Conservation (phyloP, 2,329 filamentous ascomycete species). For the Xylariaceae sp. region DNA sequence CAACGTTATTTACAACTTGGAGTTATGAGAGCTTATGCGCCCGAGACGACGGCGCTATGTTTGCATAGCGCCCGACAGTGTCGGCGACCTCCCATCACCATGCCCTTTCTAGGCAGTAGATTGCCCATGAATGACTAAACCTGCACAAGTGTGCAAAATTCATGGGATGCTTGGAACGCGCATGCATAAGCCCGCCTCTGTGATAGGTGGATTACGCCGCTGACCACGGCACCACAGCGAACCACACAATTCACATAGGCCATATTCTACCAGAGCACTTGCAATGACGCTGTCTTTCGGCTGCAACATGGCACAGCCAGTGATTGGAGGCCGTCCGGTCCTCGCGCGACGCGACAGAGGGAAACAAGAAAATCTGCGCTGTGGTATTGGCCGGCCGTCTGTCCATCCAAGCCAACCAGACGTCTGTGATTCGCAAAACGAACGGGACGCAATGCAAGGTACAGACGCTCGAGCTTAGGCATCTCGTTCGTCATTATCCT, state of each 20-base stretch:
- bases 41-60: constrained; percentile 25
- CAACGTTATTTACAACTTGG: not conserved
- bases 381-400: constrained; percentile 29
- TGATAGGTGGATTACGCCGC: constrained; percentile 40
- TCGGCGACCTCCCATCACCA: constrained; percentile 16
- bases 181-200: constrained; percentile 33
- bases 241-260: constrained; percentile 41
- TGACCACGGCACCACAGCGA: constrained; percentile 35
- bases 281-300: constrained; percentile 33
- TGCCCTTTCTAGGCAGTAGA: constrained; percentile 15
- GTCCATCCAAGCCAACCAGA: constrained; percentile 32
- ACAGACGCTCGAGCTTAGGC: constrained; percentile 25
- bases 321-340: constrained; percentile 37
- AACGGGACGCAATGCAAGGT: constrained; percentile 36
- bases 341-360: constrained; percentile 33
- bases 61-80: constrained; percentile 20
- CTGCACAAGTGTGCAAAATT: constrained; percentile 23
- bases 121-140: constrained; percentile 22
- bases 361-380: constrained; percentile 7
- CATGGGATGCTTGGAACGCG: constrained; percentile 22
- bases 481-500: constrained; percentile 11
- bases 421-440: constrained; percentile 17
- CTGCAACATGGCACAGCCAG: constrained; percentile 43
- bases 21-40: constrained; percentile 24
- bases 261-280: constrained; percentile 29